These are phyloP conservation scores for Tothia fuscella DNA, from an alignment of 2,329 filamentous ascomycete species.

Conservation along the genomic window DNA sequence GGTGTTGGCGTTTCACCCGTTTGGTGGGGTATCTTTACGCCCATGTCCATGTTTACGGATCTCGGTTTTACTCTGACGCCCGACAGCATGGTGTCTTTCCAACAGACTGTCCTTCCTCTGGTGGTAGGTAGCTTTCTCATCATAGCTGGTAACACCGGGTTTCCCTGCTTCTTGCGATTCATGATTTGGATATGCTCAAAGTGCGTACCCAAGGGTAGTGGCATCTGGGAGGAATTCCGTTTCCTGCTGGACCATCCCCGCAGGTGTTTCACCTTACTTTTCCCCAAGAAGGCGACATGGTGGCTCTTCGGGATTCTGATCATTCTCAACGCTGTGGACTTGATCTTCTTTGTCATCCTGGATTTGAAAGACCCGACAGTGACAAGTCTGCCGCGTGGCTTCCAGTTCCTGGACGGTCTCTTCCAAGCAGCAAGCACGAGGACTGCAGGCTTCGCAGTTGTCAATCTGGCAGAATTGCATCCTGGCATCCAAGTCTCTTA, in stretches of 20 bases:
- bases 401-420: conserved; percentile 70
- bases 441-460: conserved; percentile 78
- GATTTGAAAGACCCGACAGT: conserved; percentile 68
- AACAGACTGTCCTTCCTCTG: conserved; percentile 61
- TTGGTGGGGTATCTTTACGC: conserved; percentile 91
- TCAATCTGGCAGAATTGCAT: conserved; percentile 67
- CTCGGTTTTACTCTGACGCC: conserved; percentile 87
- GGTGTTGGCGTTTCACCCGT: conserved; percentile 48
- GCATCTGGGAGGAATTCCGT: conserved; percentile 76
- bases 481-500: conserved; percentile 90
- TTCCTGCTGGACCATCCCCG: conserved; percentile 92
- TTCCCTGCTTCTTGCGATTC: conserved; percentile 87
- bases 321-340: conserved; percentile 67
- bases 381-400: conserved; percentile 53
- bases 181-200: conserved; percentile 75
- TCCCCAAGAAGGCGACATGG: conserved; percentile 85
- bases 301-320: conserved; percentile 86
- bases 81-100: conserved; percentile 88
- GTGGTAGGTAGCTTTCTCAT: conserved; percentile 76
- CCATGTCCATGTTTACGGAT: conserved; percentile 85
- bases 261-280: conserved; percentile 89
- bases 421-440: conserved; percentile 85
- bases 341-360: conserved; percentile 84
- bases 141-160: conserved; percentile 89
- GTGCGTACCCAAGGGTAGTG: conserved; percentile 50